phyloP scores from a whole-genome alignment of 1,139 yeast species.

The Schwanniomyces etchellsii region DNA sequence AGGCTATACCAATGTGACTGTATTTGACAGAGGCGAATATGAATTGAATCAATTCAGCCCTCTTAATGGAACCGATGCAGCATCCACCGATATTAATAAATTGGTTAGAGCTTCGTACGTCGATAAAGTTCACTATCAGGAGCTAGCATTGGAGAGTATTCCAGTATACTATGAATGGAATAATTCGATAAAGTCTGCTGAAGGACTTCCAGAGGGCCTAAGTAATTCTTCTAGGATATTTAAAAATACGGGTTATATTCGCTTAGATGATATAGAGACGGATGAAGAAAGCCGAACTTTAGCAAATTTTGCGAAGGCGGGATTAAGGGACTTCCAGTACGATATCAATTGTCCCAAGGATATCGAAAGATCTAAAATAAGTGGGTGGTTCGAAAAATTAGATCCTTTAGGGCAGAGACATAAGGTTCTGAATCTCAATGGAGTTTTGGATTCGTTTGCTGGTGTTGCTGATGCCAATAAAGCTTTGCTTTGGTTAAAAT shows the following conservation, averaged over 20 bases:
- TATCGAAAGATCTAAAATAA: no score
- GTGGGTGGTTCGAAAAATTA: no score
- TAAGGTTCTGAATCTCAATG: no score
- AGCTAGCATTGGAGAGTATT: constrained; percentile 11
- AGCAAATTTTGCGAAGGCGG: constrained; percentile 17
- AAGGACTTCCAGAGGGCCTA: constrained; percentile 15
- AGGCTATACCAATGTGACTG: background rate
- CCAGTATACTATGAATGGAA: constrained; percentile 11
- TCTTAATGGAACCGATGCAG: constrained; percentile 7
- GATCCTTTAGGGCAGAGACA: no score
- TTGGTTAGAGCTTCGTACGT: constrained; percentile 3
- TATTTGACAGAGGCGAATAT: constrained; percentile 6
- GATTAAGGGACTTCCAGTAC: constrained; percentile 20
- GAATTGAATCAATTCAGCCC: no score
- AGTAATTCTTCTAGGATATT: constrained; percentile 22
- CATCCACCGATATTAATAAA: constrained; percentile 9
- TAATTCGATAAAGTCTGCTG: no score
- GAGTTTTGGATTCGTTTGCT: no score
- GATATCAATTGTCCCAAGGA: constrained; percentile 17
- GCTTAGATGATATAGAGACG: constrained; percentile 23
- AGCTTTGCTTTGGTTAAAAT: no score
- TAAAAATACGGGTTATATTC: constrained; percentile 15
- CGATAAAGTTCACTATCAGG: background rate
- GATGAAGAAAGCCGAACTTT: constrained; percentile 23
- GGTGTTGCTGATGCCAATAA: no score